These are phyloP conservation scores for Bipolaris cookei DNA, from an alignment of 2,329 filamentous ascomycete genomes.

Conservation along the genomic window DNA sequence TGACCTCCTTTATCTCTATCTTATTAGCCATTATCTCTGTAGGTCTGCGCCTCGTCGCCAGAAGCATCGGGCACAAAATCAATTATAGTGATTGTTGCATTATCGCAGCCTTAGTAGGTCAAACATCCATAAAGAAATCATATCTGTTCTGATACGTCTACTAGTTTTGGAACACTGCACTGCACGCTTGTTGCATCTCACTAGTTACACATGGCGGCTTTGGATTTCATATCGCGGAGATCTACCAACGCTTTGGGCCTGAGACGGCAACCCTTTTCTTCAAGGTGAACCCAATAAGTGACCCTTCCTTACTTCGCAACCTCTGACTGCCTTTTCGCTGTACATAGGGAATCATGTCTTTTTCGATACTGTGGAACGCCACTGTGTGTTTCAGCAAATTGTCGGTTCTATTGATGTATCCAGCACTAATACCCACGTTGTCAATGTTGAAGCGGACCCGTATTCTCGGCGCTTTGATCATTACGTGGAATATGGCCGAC, in stretches of 20 bases:
- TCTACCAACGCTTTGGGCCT: slow-evolving; percentile 23
- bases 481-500: slow-evolving; percentile 21
- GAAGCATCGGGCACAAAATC: slow-evolving; percentile 9
- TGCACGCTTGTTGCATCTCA: slow-evolving; percentile 26
- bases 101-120: slow-evolving; percentile 12
- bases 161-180: slow-evolving; percentile 24
- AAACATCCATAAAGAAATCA: neutral
- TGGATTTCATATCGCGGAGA: slow-evolving; percentile 25
- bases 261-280: slow-evolving; percentile 27
- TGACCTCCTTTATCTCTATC: slow-evolving; percentile 17
- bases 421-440: slow-evolving; percentile 17
- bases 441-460: slow-evolving; percentile 18
- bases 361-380: slow-evolving; percentile 29
- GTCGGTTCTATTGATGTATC: slow-evolving; percentile 30
- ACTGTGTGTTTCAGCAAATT: slow-evolving; percentile 30
- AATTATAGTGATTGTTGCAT: slow-evolving; percentile 29
- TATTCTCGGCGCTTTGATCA: slow-evolving; percentile 15
- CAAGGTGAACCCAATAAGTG: slow-evolving; percentile 12
- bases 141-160: neutral
- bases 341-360: slow-evolving; percentile 28
- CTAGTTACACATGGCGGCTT: slow-evolving; percentile 29
- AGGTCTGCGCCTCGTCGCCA: slow-evolving; percentile 15
- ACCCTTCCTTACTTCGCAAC: neutral
- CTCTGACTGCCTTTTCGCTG: neutral
- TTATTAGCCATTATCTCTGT: slow-evolving; percentile 18